These are phyloP conservation scores for Prunus dulcis DNA, from an alignment of 306 rosid species.

Conservation along the genomic window DNA sequence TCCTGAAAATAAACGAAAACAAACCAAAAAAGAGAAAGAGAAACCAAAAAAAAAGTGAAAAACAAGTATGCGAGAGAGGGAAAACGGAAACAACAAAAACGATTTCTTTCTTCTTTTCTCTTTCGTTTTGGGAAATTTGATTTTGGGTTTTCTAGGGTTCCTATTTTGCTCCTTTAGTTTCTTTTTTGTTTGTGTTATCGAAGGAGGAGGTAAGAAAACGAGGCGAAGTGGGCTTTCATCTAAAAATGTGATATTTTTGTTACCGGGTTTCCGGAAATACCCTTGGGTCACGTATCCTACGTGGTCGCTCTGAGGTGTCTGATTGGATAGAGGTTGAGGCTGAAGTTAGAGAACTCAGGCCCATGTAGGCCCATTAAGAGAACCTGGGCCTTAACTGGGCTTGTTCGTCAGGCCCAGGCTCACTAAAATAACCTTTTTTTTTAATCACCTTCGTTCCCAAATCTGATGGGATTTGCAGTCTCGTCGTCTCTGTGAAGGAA, in stretches of 20 bases:
- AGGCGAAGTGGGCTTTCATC: neutral
- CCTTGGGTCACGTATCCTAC: neutral
- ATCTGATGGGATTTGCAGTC: neutral
- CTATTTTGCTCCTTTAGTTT: neutral
- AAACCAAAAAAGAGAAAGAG: neutral
- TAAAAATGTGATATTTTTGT: neutral
- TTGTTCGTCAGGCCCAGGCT: neutral
- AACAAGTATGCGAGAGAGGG: neutral
- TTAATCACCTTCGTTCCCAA: neutral
- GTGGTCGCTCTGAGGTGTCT: neutral
- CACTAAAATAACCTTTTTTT: neutral
- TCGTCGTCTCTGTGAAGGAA: neutral
- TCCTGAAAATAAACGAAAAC: conserved; percentile 13
- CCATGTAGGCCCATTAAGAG: neutral
- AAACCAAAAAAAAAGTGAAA: neutral
- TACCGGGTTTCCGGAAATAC: neutral
- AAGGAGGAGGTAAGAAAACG: neutral
- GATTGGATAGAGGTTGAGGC: neutral
- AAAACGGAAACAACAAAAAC: neutral
- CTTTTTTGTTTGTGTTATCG: neutral
- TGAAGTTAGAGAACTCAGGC: neutral
- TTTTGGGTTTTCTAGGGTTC: conserved; percentile 22
- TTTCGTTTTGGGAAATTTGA: neutral
- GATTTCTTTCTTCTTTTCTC: neutral
- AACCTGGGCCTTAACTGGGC: neutral